Conservation (phyloP, 495 filamentous ascomycete genomes). For the Hyphodiscus hymeniophilus region DNA sequence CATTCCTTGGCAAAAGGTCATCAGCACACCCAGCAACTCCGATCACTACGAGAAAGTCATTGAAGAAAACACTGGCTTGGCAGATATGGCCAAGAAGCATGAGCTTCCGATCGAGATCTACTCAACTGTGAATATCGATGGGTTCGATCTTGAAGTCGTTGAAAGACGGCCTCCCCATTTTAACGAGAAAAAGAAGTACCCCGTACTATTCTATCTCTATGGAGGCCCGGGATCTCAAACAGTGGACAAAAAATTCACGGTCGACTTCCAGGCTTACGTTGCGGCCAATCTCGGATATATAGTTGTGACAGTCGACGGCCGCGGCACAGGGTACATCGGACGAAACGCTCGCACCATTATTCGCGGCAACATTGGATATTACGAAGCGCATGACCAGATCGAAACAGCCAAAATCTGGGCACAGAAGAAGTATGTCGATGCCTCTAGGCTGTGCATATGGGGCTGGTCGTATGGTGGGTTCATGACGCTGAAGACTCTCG, state of each 20-base stretch:
- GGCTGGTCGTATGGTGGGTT: slow-evolving; percentile 98
- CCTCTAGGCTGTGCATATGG: slow-evolving; percentile 81
- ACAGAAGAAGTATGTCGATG: slow-evolving; percentile 74
- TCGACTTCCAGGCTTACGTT: slow-evolving; percentile 89
- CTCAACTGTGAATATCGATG: slow-evolving; percentile 74
- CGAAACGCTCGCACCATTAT: slow-evolving; percentile 74
- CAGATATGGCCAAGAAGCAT: slow-evolving; percentile 58
- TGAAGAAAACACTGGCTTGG: slow-evolving; percentile 68
- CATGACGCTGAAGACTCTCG: slow-evolving; percentile 92
- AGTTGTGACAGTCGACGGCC: slow-evolving; percentile 88
- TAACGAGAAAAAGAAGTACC: slow-evolving; percentile 75
- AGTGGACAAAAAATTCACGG: slow-evolving; percentile 69
- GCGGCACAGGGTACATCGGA: slow-evolving; percentile 87
- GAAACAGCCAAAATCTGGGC: slow-evolving; percentile 82
- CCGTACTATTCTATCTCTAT: slow-evolving; percentile 90
- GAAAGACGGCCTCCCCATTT: slow-evolving; percentile 91
- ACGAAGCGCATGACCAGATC: slow-evolving; percentile 87
- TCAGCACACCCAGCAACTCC: slow-evolving; percentile 67
- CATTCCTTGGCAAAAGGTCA: slow-evolving; percentile 87
- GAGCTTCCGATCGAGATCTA: slow-evolving; percentile 83
- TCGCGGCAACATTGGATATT: slow-evolving; percentile 74
- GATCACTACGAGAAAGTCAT: slow-evolving; percentile 56
- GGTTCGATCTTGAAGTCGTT: slow-evolving; percentile 71
- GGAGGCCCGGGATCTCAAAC: slow-evolving; percentile 83
- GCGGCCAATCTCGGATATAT: slow-evolving; percentile 85